phyloP scores from a whole-genome alignment of 2,329 filamentous ascomycete species.

The Sporothrix protearum region DNA sequence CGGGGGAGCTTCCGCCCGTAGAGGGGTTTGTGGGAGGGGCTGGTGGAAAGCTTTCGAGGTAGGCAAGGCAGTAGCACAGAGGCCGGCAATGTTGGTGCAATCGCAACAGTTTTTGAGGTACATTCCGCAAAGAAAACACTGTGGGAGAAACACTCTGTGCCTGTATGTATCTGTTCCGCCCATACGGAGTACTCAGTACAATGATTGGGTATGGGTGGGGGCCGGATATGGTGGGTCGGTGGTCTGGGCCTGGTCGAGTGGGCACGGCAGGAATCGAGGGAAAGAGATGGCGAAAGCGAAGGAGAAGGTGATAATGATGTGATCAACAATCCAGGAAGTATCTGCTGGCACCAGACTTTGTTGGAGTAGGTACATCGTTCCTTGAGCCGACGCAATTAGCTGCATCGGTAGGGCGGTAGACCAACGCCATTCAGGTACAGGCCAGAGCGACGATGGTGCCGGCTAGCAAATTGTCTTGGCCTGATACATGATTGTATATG shows the following conservation, averaged over 20 bases:
- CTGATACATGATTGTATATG: background rate
- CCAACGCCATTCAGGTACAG: slow-evolving; percentile 1
- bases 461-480: background rate
- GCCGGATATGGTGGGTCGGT: background rate
- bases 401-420: background rate
- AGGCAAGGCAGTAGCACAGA: background rate
- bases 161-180: background rate
- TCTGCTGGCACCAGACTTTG: background rate
- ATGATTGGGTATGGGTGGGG: background rate
- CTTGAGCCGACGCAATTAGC: background rate
- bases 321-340: background rate
- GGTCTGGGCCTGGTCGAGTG: slow-evolving; percentile 16
- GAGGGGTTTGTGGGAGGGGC: background rate
- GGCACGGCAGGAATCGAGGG: background rate
- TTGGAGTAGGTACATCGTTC: background rate
- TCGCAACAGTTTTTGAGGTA: background rate
- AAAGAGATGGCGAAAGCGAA: slow-evolving; percentile 15
- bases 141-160: background rate
- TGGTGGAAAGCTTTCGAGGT: background rate
- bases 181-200: no score
- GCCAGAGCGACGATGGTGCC: background rate
- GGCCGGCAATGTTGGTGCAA: no score
- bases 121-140: background rate
- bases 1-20: background rate
- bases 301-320: slow-evolving; percentile 11